A percentile compares a stretch with the other conserved stretches of the same genome.
Evolutionary conservation across 1,284 basidiomycete species (phyloP).

Genomic region (Thelephora terrestris): DNA sequence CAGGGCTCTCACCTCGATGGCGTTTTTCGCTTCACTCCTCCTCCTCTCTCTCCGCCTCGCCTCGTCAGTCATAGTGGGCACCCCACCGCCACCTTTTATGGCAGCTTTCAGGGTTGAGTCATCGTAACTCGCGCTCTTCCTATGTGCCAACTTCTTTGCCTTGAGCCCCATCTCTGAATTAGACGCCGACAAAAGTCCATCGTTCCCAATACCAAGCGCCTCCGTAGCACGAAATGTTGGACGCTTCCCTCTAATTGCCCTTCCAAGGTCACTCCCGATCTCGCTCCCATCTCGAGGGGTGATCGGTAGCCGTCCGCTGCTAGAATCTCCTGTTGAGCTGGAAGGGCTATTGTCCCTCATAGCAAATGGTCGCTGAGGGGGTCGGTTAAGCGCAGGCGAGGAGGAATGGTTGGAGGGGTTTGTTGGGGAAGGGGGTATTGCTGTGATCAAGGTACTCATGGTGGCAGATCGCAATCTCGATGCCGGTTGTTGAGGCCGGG

Average conservation of each 20-base stretch:
- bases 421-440: conserved; percentile 5
- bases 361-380: conserved; percentile 7
- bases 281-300: conserved; percentile 72
- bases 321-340: conserved; percentile 72
- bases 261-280: conserved; percentile 28
- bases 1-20: conserved; percentile 55
- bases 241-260: conserved; percentile 5
- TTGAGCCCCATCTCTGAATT: conserved; percentile 5
- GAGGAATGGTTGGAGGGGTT: conserved; percentile 4
- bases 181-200: neutral
- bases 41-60: conserved; percentile 53
- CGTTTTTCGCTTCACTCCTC: conserved; percentile 64
- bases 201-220: neutral
- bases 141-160: conserved; percentile 21
- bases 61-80: conserved; percentile 29
- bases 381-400: neutral
- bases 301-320: conserved; percentile 55
- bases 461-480: no score
- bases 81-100: conserved; percentile 20
- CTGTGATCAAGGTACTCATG: neutral
- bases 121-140: conserved; percentile 37
- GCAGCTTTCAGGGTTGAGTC: neutral
- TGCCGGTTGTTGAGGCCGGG: neutral
- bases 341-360: conserved; percentile 52
- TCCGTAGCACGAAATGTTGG: neutral